Conservation (phyloP, 1,284 basidiomycete genomes). For the Tilletia indica region DNA sequence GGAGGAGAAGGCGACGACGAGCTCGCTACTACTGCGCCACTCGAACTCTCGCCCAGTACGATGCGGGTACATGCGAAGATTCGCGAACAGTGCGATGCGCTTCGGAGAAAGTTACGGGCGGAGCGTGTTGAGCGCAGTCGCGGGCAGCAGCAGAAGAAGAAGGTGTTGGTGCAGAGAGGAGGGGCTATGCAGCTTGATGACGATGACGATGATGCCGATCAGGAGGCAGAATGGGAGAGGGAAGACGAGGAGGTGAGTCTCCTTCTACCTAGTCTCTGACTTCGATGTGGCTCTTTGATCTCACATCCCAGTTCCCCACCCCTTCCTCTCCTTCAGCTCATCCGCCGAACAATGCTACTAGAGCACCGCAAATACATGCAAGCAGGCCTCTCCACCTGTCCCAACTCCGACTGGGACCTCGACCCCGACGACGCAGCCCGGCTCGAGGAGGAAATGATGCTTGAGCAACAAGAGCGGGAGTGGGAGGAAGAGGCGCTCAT, state of each 20-base stretch:
- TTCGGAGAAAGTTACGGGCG: not conserved
- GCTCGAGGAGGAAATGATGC: slow-evolving; percentile 9
- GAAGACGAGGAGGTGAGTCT: slow-evolving; percentile 12
- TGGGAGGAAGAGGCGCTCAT: no score
- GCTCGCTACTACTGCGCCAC: not conserved
- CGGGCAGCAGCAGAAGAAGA: not conserved
- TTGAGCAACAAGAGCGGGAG: not conserved
- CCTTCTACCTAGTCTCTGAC: no score
- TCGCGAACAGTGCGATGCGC: not conserved
- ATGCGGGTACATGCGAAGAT: not conserved
- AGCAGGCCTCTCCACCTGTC: not conserved
- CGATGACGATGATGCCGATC: not conserved
- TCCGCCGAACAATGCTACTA: slow-evolving; percentile 4
- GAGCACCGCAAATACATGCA: slow-evolving; percentile 4
- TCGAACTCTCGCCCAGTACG: not conserved
- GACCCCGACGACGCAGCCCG: slow-evolving; percentile 3
- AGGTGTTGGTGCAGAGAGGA: not conserved
- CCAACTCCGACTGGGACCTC: slow-evolving; percentile 1
- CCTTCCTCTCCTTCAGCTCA: not conserved
- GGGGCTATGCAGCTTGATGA: not conserved
- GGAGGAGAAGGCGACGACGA: not conserved
- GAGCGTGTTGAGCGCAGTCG: not conserved
- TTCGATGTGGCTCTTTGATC: not conserved
- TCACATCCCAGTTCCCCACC: not conserved
- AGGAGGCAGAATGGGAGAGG: slow-evolving; percentile 4